These are phyloP conservation scores for Diaporthe ilicicola DNA, from an alignment of 2,329 filamentous ascomycete species.

Conservation along the genomic window DNA sequence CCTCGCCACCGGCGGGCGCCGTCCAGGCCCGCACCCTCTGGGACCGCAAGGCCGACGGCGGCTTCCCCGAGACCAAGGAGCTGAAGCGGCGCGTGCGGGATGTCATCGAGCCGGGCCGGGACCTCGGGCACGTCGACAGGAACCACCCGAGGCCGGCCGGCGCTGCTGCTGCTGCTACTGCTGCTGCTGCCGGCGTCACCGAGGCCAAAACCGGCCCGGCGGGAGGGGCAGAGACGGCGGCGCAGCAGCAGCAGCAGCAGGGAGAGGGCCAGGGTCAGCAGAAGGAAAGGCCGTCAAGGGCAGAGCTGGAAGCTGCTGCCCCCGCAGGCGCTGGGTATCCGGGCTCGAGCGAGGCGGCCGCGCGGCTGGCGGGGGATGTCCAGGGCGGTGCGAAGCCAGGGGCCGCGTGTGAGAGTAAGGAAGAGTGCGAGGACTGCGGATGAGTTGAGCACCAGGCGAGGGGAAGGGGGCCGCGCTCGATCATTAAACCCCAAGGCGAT, in stretches of 20 bases:
- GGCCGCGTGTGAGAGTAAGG: background rate
- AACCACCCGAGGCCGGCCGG: conserved; percentile 42
- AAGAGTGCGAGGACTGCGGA: conserved; percentile 31
- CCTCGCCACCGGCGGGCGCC: conserved; percentile 35
- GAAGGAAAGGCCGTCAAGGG: conserved; percentile 15
- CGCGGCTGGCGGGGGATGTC: background rate
- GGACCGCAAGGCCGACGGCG: conserved; percentile 87
- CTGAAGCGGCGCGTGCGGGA: conserved; percentile 87
- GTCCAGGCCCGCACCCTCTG: conserved; percentile 70
- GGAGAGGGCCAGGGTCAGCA: background rate
- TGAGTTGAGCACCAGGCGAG: background rate
- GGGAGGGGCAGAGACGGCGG: background rate
- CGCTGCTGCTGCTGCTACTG: background rate
- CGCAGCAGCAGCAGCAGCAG: conserved; percentile 15
- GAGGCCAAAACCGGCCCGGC: background rate
- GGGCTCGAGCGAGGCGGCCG: conserved; percentile 27
- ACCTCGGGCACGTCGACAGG: conserved; percentile 84
- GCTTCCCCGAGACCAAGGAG: conserved; percentile 94
- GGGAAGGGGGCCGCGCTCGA: no score
- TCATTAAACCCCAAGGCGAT: background rate
- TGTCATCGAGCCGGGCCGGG: conserved; percentile 77
- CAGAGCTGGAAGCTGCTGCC: conserved; percentile 24
- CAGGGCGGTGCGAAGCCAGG: background rate
- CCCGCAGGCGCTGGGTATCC: conserved; percentile 28
- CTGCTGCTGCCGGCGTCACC: background rate